Evolutionary conservation across 192 early-diverging fungal species (phyloP), one percentile per base, ranked within the genome.

Genomic region (Linnemannia elongata): DNA sequence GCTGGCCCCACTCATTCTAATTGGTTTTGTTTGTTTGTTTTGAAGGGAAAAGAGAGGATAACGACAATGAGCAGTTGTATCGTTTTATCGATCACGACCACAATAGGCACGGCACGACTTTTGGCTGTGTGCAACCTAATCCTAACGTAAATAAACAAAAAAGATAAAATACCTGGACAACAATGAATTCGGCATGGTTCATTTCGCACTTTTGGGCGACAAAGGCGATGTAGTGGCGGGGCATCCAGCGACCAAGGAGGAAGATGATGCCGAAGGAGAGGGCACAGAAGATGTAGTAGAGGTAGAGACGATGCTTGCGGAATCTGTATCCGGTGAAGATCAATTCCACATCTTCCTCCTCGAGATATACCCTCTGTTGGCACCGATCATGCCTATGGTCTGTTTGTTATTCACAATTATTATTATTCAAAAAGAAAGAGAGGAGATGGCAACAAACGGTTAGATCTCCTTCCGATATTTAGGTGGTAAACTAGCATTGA

Each of bases 161-260:
- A 12, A 35, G 27, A 27, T 45, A 20, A 54, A 57, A 30, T 89
- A 91, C 92, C 85, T 90, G 89, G 17, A 96, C 91, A 5, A 93
- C 90, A n/a, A 96, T 87, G 76, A 89, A 93, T n/a, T 94, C 91
- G 5, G 98, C 97, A 39, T 93, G 92, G 66, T 89, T 91, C 69
- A 99, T 90, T n/a, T 92, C 88, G 42, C 90, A 94, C 3, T 78
- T 85, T 18, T 49, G 60, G n/a, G 95, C 95, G 1, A 95, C 94
- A 91, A 95, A 93, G 70, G 81, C 77, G 42, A 98, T 91, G 83
- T 93, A 95, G 89, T 94, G 91, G 30, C 82, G 83, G 72, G 97
- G 96, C 49, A 98, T 83, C 98, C 98, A 99, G 42, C 97, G 94
- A 69, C 93, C 95, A 17, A 97, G 66, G 24, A 99, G 88, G 73